Evolutionary conservation across 306 rosid genomes (phyloP).

Genomic region (Lathyrus oleraceus): DNA sequence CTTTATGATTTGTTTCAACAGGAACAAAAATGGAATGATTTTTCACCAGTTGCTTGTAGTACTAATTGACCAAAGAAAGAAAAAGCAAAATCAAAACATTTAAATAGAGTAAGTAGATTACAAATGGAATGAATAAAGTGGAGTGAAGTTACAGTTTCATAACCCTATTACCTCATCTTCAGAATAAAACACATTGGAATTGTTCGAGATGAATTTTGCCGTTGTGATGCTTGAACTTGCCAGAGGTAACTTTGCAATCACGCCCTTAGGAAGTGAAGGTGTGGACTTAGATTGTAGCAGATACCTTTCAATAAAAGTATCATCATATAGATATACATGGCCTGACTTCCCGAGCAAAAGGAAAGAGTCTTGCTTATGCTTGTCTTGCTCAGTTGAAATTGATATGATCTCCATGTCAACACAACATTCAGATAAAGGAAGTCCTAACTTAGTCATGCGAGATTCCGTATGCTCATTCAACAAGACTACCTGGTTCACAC

Average conservation of each 20-base stretch:
- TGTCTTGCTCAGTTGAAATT: slow-evolving; percentile 67
- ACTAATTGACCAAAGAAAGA: slow-evolving; percentile 48
- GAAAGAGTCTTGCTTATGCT: slow-evolving; percentile 61
- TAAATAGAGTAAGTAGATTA: not conserved
- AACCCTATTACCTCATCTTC: slow-evolving; percentile 65
- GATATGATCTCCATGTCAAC: slow-evolving; percentile 73
- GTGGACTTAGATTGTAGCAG: slow-evolving; percentile 79
- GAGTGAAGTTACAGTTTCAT: not conserved
- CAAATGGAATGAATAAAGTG: not conserved
- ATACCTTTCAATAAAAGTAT: slow-evolving; percentile 66
- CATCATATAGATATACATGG: slow-evolving; percentile 65
- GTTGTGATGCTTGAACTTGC: slow-evolving; percentile 67
- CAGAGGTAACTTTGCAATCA: slow-evolving; percentile 69
- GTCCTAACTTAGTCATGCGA: slow-evolving; percentile 78
- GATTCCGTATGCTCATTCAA: slow-evolving; percentile 78
- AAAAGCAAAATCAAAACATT: slow-evolving; percentile 21
- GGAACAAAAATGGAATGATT: slow-evolving; percentile 59
- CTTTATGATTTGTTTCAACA: slow-evolving; percentile 56
- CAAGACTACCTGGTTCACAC: slow-evolving; percentile 62
- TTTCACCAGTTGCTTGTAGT: slow-evolving; percentile 55
- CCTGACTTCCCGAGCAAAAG: slow-evolving; percentile 83
- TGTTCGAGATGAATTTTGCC: slow-evolving; percentile 61
- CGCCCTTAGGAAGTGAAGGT: slow-evolving; percentile 69
- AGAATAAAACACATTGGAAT: slow-evolving; percentile 39
- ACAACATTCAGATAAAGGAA: slow-evolving; percentile 72